phyloP scores from a whole-genome alignment of 2,329 filamentous ascomycete genomes.

The Fusarium continuum region DNA sequence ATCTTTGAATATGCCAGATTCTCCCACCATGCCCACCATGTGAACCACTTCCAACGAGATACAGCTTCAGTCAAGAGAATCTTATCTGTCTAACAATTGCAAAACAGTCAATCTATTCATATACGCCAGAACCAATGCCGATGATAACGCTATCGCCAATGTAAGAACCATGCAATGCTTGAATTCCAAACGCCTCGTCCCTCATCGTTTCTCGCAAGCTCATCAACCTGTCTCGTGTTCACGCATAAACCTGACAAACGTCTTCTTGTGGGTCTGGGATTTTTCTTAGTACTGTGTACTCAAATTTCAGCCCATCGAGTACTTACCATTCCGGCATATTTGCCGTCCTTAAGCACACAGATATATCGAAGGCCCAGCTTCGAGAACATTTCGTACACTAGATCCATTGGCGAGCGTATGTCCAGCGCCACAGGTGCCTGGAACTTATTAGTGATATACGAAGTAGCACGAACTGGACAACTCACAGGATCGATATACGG shows the following conservation, averaged over 20 bases:
- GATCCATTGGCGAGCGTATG: conserved; percentile 87
- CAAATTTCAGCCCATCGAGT: background rate
- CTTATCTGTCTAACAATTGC: background rate
- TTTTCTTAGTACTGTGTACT: conserved; percentile 16
- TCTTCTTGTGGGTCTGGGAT: conserved; percentile 88
- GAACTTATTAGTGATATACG: conserved; percentile 19
- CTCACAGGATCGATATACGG: conserved; percentile 86
- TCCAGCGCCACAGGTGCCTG: conserved; percentile 89
- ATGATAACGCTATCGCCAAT: conserved; percentile 25
- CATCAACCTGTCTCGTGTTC: conserved; percentile 71
- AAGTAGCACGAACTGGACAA: conserved; percentile 13
- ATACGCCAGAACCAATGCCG: conserved; percentile 10
- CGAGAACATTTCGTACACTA: conserved; percentile 96
- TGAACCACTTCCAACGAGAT: background rate
- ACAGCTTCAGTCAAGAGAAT: background rate
- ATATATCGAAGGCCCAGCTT: conserved; percentile 94
- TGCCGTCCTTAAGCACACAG: conserved; percentile 85
- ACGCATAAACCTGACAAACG: conserved; percentile 93
- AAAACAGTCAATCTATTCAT: background rate
- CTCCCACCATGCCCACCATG: background rate
- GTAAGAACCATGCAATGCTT: conserved; percentile 25
- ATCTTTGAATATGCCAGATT: background rate
- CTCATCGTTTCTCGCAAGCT: background rate
- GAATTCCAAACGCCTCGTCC: conserved; percentile 13
- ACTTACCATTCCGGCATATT: conserved; percentile 86